Evolutionary conservation across 2,329 filamentous ascomycete species (phyloP).

Genomic region (Xenoacremonium recifei): DNA sequence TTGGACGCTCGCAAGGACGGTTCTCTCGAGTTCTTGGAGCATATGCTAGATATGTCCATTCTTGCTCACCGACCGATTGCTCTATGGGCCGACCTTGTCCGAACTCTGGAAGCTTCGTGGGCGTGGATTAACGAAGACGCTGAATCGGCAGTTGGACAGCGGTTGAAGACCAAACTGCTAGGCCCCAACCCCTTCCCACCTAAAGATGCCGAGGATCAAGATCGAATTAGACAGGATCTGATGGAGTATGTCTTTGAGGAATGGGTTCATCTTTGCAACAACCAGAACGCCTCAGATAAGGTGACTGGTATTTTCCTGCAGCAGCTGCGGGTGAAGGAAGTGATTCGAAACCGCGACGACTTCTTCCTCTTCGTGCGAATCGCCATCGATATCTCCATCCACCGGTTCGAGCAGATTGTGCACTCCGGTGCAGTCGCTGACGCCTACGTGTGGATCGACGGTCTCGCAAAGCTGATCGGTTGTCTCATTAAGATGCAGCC

Average conservation of each 20-base stretch:
- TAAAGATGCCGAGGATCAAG: constrained; percentile 56
- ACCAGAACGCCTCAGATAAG: constrained; percentile 72
- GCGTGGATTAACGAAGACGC: constrained; percentile 77
- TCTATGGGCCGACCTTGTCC: constrained; percentile 81
- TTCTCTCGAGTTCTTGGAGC: constrained; percentile 77
- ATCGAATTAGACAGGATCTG: constrained; percentile 68
- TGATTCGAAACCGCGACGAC: constrained; percentile 74
- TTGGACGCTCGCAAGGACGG: constrained; percentile 68
- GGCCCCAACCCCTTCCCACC: constrained; percentile 38
- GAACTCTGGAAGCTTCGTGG: constrained; percentile 78
- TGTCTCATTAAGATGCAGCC: constrained; percentile 72
- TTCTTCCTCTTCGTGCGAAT: constrained; percentile 76
- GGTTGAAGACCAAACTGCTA: constrained; percentile 65
- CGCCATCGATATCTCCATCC: constrained; percentile 76
- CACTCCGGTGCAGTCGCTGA: constrained; percentile 60
- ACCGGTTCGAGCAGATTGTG: constrained; percentile 71
- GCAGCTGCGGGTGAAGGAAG: constrained; percentile 73
- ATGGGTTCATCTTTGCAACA: constrained; percentile 82
- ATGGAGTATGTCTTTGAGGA: constrained; percentile 95
- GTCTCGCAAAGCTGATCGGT: constrained; percentile 76
- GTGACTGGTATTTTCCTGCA: constrained; percentile 74
- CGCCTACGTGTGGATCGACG: constrained; percentile 66
- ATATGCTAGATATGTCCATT: constrained; percentile 74
- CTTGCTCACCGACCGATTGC: constrained; percentile 75
- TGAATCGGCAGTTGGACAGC: constrained; percentile 60